Percentiles rank a stretch among this genome's conserved stretches.
Evolutionary conservation across 2,329 filamentous ascomycete genomes (phyloP).

Genomic region (Sporothrix dimorphospora): DNA sequence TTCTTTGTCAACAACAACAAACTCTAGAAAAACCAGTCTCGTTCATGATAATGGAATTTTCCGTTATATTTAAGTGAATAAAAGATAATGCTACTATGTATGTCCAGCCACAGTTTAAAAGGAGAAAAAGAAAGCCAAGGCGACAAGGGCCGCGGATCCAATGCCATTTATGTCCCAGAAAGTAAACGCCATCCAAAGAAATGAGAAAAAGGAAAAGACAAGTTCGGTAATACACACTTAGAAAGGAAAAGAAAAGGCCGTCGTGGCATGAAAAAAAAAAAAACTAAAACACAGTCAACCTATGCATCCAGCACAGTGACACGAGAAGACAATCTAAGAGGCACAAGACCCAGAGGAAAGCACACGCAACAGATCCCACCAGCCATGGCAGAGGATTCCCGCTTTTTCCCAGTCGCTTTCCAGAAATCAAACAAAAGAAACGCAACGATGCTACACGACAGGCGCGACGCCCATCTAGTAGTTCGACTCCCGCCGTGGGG

Average conservation of each 20-base stretch:
- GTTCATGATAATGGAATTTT: no score
- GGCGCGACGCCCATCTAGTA: neutral
- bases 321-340: conserved; percentile 4
- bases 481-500: conserved; percentile 31
- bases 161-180: neutral
- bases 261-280: neutral
- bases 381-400: neutral
- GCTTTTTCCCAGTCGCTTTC: conserved; percentile 2
- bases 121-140: neutral
- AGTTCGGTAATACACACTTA: conserved; percentile 9
- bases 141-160: neutral
- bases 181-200: conserved; percentile 7
- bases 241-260: neutral
- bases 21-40: no score
- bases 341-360: neutral
- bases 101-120: conserved; percentile 5
- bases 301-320: conserved; percentile 9
- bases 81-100: conserved; percentile 4
- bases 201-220: neutral
- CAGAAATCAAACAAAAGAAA: neutral
- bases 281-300: neutral
- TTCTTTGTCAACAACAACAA: neutral
- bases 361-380: neutral
- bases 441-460: neutral
- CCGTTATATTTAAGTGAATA: neutral